phyloP scores from a whole-genome alignment of 805 yeast genomes.

The Teunomyces lycoperdinae region DNA sequence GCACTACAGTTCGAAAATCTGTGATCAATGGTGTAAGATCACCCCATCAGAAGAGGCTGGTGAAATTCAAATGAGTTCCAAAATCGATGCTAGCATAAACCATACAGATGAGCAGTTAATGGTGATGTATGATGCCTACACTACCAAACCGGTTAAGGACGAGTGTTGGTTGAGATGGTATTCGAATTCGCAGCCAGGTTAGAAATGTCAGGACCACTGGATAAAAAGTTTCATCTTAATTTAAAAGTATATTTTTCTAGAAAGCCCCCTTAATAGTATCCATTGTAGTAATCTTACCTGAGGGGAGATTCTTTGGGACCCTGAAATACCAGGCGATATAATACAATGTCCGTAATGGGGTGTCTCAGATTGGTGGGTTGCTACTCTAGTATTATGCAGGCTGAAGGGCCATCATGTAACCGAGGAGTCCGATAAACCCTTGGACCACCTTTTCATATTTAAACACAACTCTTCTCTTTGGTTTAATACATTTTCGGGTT shows the following conservation, averaged over 20 bases:
- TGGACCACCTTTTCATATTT: not conserved
- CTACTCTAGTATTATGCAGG: not conserved
- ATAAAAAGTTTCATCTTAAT: too few relatives aligned
- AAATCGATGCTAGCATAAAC: slow-evolving; percentile 12
- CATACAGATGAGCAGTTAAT: slow-evolving; percentile 45
- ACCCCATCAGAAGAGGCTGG: slow-evolving; percentile 11
- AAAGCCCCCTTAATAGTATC: too few relatives aligned
- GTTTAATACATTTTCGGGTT: not conserved
- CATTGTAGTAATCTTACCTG: too few relatives aligned
- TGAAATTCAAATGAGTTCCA: slow-evolving; percentile 14
- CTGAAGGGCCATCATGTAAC: not conserved
- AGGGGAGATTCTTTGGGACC: too few relatives aligned
- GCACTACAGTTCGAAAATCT: slow-evolving; percentile 40
- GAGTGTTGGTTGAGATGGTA: slow-evolving; percentile 51
- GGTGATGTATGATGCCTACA: slow-evolving; percentile 57
- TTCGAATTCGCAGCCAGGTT: slow-evolving; percentile 6
- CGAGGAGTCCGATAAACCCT: slow-evolving; percentile 1
- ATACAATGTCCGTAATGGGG: not conserved
- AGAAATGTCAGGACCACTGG: not conserved
- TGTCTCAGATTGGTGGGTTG: not conserved
- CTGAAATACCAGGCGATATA: too few relatives aligned
- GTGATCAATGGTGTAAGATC: slow-evolving; percentile 44
- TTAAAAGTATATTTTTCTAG: too few relatives aligned
- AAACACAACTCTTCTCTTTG: not conserved
- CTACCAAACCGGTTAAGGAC: slow-evolving; percentile 50